Conservation (phyloP, 176 grass and related monocot species). For the sorghum (Sorghum bicolor) region Sorghum_bicolor_NCBIv3 NC_012870.2:5581501-5582000, state of each 20-base stretch:
- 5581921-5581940: neutral
- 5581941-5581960: neutral
- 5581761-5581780: neutral
- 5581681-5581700: neutral
- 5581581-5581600: constrained; percentile 98
- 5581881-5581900: neutral
- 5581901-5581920: neutral
- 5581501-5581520: constrained; percentile 17
- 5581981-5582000: neutral
- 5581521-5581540: constrained; percentile 62
- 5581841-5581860: neutral
- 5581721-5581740: neutral
- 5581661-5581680: neutral
- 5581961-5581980: neutral
- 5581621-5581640: neutral
- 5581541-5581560: constrained; percentile 94
- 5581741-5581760: neutral
- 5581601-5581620: constrained; percentile 96
- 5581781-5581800: neutral
- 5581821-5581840: neutral
- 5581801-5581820: neutral
- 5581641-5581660: neutral
- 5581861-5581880: neutral
- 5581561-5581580: constrained; percentile 98
- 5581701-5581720: neutral